Evolutionary conservation across 331 rosid species (phyloP).

Genomic region (Malus hybrid): DNA sequence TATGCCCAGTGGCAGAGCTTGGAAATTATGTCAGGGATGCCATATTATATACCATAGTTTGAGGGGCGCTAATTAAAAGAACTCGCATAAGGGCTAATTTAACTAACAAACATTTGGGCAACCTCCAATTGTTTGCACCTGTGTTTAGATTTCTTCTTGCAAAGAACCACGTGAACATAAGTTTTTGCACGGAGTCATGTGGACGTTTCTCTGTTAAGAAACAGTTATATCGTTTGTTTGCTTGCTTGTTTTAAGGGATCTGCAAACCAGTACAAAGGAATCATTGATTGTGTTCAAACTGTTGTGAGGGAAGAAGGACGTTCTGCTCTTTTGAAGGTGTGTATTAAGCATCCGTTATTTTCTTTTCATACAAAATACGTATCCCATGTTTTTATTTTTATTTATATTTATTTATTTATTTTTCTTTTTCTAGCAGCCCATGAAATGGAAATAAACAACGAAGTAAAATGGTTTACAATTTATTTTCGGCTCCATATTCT

Average conservation of each 20-base stretch:
- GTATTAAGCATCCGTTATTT: not conserved
- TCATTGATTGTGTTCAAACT: constrained; percentile 88
- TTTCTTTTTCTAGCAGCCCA: not conserved
- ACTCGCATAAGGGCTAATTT: not conserved
- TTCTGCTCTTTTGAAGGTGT: constrained; percentile 72
- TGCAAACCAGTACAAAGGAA: constrained; percentile 70
- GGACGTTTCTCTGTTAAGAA: constrained; percentile 6
- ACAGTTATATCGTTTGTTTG: constrained; percentile 12
- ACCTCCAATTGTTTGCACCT: not conserved
- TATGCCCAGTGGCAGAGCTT: not conserved
- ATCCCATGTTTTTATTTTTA: not conserved
- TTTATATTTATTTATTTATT: too few relatives aligned
- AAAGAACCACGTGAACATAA: not conserved
- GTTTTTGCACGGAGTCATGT: constrained; percentile 8
- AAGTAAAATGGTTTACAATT: not conserved
- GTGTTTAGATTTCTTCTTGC: too few relatives aligned
- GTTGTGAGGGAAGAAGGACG: constrained; percentile 93
- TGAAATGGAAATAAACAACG: not conserved
- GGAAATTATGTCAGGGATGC: not conserved
- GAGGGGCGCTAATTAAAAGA: not conserved
- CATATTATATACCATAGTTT: not conserved
- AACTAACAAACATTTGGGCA: not conserved
- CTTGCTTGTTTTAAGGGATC: constrained; percentile 53
- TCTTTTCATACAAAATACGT: not conserved
- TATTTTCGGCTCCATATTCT: not conserved